Evolutionary conservation across 1,284 basidiomycete species (phyloP), one percentile per base, ranked within the genome.

Genomic region (Boletus mariae): DNA sequence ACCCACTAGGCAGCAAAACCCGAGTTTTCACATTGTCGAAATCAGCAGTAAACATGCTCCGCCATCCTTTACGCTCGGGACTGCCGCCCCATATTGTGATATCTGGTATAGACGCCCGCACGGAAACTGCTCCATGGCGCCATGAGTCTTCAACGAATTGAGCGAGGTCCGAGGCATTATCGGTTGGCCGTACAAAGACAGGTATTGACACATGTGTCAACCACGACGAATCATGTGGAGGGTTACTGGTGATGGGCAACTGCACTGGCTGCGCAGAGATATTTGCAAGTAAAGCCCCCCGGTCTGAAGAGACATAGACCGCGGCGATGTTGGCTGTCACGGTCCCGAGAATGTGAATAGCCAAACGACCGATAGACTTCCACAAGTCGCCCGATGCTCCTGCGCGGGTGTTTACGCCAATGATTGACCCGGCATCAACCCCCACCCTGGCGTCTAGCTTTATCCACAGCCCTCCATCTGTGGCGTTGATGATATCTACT

Each of bases 341-440:
- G 17, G 68, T 71, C 57, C 79, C 77, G 43, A 90, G 60, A 12
- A 64, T 68, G 29, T 73, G 73, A 34, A 90, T 76, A 2, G 85
- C 79, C 79, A 85, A 84, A 43, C 85, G 76, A 2, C 85, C 85
- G 28, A 90, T 53, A 2, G 77, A 72, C 68, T 85, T 88, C 81
- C 83, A 86, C 25, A 80, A 56, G 51, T 69, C 68, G 15, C 61
- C 57, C 41, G 81, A 58, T 12, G 80, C 45, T 40, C 70, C 67
- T 48, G 79, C 75, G 29, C 74, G 69, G 7, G 70, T 68, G 52
- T 78, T 79, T 17, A 87, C 76, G 3, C 80, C 84, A 10, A 87
- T 71, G 31, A 82, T 70, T 4, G 73, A 66, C 2, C 84, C 85
- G 7, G 83, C 85, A 63, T 90, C 82, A 15, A 90, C 58, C 0